Evolutionary conservation across 768 basidiomycete genomes (phyloP).

Genomic region (Asterophora parasitica): DNA sequence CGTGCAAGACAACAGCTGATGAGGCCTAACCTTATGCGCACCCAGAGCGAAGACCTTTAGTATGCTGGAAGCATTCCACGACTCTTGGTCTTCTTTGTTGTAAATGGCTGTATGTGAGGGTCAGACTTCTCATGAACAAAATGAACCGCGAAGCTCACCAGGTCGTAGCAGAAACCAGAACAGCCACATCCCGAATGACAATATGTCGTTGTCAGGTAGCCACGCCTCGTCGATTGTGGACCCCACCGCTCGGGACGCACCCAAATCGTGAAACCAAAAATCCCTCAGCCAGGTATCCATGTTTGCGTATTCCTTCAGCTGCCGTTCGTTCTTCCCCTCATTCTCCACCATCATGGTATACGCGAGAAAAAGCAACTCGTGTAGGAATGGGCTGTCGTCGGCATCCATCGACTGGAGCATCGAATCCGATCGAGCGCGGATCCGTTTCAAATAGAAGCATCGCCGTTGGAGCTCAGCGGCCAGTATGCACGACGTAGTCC

Average conservation of each 20-base stretch:
- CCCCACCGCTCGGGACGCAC: conserved; percentile 47
- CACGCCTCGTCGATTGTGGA: conserved; percentile 44
- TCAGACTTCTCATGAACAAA: background rate
- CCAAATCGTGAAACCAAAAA: conserved; percentile 60
- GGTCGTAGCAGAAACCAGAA: conserved; percentile 68
- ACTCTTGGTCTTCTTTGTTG: conserved; percentile 29
- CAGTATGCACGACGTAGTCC: conserved; percentile 38
- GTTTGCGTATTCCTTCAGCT: conserved; percentile 64
- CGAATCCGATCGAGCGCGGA: conserved; percentile 43
- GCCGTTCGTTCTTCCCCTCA: conserved; percentile 64
- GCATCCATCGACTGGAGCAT: conserved; percentile 21
- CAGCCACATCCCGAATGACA: conserved; percentile 70
- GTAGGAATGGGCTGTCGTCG: conserved; percentile 22
- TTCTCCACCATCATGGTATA: conserved; percentile 83
- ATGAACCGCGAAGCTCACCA: conserved; percentile 38
- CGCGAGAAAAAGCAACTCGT: conserved; percentile 57
- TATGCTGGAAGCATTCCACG: conserved; percentile 43
- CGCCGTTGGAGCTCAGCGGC: conserved; percentile 64
- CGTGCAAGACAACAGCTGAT: background rate
- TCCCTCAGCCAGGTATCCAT: conserved; percentile 61
- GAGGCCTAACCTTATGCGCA: conserved; percentile 46
- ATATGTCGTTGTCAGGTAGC: conserved; percentile 49
- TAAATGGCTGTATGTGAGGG: conserved; percentile 40
- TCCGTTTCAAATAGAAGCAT: conserved; percentile 50
- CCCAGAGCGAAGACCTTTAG: conserved; percentile 62